Percentiles rank a stretch among this genome's conserved stretches.
These are phyloP conservation scores for Crataegus laevigata DNA, from an alignment of 306 rosid genomes.

Conservation along the genomic window DNA sequence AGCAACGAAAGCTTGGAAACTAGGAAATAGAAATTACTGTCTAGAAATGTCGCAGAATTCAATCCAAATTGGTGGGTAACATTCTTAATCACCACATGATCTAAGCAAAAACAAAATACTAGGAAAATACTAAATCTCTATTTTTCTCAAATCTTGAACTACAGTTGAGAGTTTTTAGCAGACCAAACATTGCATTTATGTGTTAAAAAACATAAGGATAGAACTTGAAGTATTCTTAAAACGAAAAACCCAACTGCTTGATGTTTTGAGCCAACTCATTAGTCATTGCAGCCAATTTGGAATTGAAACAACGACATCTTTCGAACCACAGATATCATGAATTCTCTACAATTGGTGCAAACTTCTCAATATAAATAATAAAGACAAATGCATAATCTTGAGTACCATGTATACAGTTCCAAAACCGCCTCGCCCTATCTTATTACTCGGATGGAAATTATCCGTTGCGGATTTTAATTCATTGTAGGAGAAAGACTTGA, in stretches of 20 bases:
- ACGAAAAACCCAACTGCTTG: background rate
- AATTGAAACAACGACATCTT: background rate
- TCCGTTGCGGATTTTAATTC: constrained; percentile 70
- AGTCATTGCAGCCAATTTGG: background rate
- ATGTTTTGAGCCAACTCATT: background rate
- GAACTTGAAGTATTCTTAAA: background rate
- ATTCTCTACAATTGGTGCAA: background rate
- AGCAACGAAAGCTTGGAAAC: background rate
- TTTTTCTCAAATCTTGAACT: background rate
- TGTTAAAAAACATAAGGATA: background rate
- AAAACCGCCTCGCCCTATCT: constrained; percentile 89
- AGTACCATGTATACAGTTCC: constrained; percentile 88
- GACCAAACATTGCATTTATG: background rate
- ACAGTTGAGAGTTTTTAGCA: background rate
- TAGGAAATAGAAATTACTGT: background rate
- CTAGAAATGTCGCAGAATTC: background rate
- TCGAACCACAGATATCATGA: background rate
- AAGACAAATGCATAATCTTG: background rate
- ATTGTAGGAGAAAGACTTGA: constrained; percentile 49
- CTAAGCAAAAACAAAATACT: background rate
- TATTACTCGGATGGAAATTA: constrained; percentile 54
- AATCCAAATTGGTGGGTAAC: background rate
- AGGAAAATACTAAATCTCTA: background rate
- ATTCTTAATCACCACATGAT: background rate
- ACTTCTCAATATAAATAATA: background rate